Evolutionary conservation across 192 early-diverging fungal genomes (phyloP), one percentile per base, ranked within the genome.

Genomic region (Gigaspora rosea): DNA sequence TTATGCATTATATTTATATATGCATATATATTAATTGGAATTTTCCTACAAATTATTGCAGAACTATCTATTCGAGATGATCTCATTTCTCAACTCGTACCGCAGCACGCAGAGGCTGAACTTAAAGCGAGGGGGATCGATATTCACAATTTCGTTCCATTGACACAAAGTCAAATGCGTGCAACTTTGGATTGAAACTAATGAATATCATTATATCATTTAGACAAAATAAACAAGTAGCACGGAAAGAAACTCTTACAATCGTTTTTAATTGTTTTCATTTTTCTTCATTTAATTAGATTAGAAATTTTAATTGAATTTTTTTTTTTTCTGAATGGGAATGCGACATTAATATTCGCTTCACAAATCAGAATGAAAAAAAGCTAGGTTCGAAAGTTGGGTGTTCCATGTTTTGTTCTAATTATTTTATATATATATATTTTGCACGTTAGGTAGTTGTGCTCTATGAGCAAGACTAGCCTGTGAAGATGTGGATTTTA

Each of bases 51-150:
- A 74, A 41, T 33, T 50, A 46, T 76, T 48, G 76, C 62, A 86
- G 97, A 99, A 84, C 84, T 98, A 48, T 95, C 94, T 2, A 94
- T 97, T 62, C 89, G 93, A 22, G 94, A 96, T 15, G 92, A 92
- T 68, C 82, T 96, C 64, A 92, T 92, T 76, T 82, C 84, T 9
- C 82, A 83, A 69, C 86, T 99, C 56, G 94, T 98, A 50, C 97
- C 97, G 20, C 85, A 83, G 33, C 95, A 98, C 69, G 89, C 88
- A 13, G 88, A 89, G 62, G 78, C 88, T 9, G 90, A 84, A 47
- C 78, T 95, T 47, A 65, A 69, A n/a, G 84, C 87, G n/a, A 77
- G 86, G 18, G 93, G 91, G 33, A 93, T 96, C 75, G 90, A 94
- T 76, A 78, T 95, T 77, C 85, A 91, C 64, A 87, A 90, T 75